Percentiles rank a stretch among this genome's conserved stretches.
Evolutionary conservation across 257 asterid species (phyloP).

Genomic region (Petrea volubilis): DNA sequence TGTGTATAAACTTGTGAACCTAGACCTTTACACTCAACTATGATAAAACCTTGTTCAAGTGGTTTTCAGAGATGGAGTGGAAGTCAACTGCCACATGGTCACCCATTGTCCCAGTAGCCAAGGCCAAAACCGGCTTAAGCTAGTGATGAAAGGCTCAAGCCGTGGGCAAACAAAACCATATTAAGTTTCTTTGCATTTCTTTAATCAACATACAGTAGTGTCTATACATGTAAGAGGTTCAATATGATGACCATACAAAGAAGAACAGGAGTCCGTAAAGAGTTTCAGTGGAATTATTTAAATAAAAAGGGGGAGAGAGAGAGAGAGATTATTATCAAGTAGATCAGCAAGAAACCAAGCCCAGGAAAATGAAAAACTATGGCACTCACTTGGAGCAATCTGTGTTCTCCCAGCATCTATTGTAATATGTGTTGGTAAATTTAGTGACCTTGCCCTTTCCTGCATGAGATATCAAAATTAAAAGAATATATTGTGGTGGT

Average conservation of each 20-base stretch:
- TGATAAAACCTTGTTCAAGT: not conserved
- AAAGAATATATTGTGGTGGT: not conserved
- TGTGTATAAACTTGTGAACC: not conserved
- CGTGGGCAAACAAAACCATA: not conserved
- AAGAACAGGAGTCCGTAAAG: not conserved
- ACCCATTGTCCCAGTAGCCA: not conserved
- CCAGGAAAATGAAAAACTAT: not conserved
- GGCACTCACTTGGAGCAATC: constrained; percentile 92
- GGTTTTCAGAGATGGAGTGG: not conserved
- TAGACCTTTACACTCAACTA: not conserved
- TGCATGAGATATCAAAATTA: constrained; percentile 30
- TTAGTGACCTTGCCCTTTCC: constrained; percentile 82
- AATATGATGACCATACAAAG: not conserved
- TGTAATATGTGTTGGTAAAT: constrained; percentile 78
- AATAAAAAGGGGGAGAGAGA: no score
- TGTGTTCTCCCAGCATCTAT: constrained; percentile 98
- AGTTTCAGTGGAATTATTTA: not conserved
- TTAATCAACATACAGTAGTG: not conserved
- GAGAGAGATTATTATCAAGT: no score
- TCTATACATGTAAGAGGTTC: not conserved
- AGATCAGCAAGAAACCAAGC: not conserved
- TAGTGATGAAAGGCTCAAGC: not conserved
- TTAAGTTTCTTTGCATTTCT: not conserved
- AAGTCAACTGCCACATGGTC: not conserved
- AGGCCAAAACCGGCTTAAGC: not conserved